Evolutionary conservation across 1,284 basidiomycete genomes (phyloP).

Genomic region (Ustilago tritici): DNA sequence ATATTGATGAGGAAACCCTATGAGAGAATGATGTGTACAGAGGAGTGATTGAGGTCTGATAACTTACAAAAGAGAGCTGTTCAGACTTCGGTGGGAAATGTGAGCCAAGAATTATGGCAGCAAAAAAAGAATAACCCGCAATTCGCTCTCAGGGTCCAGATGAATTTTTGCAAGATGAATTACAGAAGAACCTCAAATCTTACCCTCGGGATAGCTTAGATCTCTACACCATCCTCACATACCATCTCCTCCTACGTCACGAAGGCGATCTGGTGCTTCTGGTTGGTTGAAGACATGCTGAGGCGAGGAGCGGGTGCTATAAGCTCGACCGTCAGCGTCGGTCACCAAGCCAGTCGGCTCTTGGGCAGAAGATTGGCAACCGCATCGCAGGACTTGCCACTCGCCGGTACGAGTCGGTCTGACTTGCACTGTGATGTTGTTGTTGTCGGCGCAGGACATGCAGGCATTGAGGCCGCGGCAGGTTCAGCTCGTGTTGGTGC

Average conservation of each 20-base stretch:
- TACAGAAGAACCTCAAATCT: neutral
- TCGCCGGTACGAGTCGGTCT: constrained; percentile 20
- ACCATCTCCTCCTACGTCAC: neutral
- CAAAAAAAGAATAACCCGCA: neutral
- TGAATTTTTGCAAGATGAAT: too few relatives aligned
- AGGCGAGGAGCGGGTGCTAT: neutral
- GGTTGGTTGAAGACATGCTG: neutral
- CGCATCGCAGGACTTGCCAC: constrained; percentile 8
- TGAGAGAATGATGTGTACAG: neutral
- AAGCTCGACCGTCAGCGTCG: neutral
- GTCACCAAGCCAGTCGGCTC: neutral
- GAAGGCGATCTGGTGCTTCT: neutral
- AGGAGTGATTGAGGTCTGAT: neutral
- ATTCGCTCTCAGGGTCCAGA: constrained; percentile 14
- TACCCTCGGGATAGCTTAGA: neutral
- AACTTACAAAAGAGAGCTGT: neutral
- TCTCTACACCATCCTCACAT: neutral
- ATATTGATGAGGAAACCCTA: constrained; percentile 1
- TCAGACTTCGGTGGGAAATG: neutral
- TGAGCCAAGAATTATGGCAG: neutral
- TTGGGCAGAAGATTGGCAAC: constrained; percentile 20
- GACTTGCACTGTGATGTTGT: constrained; percentile 75
- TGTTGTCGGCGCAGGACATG: constrained; percentile 90
- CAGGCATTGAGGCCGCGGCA: constrained; percentile 88
- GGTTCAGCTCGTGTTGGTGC: constrained; percentile 85